Percentiles rank a stretch among this genome's conserved stretches.
Conservation (phyloP, 306 rosid species). For the Dalbergia cultrata region DNA sequence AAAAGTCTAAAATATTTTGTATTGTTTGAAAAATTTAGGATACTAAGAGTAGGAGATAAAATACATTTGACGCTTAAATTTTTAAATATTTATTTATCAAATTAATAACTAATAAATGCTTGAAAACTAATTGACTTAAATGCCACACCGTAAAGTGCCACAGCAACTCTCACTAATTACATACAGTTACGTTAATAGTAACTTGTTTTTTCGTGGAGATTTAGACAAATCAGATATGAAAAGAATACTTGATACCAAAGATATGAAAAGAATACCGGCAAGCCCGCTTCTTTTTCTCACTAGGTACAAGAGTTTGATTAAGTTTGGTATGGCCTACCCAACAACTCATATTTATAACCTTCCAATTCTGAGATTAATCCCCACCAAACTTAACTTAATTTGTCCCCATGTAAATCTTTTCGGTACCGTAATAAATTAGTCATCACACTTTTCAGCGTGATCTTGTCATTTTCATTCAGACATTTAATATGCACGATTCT, state of each 20-base stretch:
- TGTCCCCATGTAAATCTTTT: conserved; percentile 26
- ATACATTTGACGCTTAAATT: too few species aligned
- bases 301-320: conserved; percentile 17
- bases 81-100: too few species aligned
- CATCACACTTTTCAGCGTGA: background rate
- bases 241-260: background rate
- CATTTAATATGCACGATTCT: background rate
- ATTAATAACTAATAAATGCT: background rate
- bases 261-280: conserved; percentile 22
- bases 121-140: background rate
- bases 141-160: background rate
- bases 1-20: too few species aligned
- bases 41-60: too few species aligned
- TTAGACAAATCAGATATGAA: conserved; percentile 11
- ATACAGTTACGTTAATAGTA: background rate
- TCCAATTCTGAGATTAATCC: conserved; percentile 11
- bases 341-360: conserved; percentile 25
- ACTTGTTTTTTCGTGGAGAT: conserved; percentile 15
- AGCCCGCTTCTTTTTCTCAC: background rate
- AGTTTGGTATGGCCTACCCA: conserved; percentile 44
- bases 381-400: conserved; percentile 13
- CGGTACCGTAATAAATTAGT: background rate
- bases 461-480: background rate
- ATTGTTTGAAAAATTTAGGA: too few species aligned
- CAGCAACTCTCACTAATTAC: background rate